phyloP scores from a whole-genome alignment of 2,329 filamentous ascomycete genomes.

The Ophiostoma montium region DNA sequence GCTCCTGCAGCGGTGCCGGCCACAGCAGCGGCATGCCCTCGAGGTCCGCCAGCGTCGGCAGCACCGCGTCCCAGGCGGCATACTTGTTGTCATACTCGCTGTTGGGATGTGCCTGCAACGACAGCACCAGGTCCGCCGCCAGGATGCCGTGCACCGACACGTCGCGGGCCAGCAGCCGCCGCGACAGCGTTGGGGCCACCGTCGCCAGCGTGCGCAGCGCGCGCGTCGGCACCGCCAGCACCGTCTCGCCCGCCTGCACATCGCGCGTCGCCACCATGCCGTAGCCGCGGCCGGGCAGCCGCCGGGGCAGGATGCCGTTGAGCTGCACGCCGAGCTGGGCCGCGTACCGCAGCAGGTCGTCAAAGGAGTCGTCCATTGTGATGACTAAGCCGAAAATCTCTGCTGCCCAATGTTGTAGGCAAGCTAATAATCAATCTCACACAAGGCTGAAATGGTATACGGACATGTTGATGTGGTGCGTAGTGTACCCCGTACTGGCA shows the following conservation, averaged over 20 bases:
- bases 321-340: constrained; percentile 48
- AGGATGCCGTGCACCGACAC: constrained; percentile 57
- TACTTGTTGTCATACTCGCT: constrained; percentile 33
- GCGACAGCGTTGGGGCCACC: constrained; percentile 38
- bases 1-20: constrained; percentile 28
- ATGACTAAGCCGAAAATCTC: no score
- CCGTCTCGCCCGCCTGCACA: constrained; percentile 42
- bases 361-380: constrained; percentile 7
- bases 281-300: constrained; percentile 58
- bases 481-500: neutral
- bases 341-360: constrained; percentile 39
- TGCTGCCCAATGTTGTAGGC: no score
- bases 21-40: constrained; percentile 33
- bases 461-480: no score
- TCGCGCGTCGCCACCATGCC: constrained; percentile 59
- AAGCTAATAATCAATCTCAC: no score
- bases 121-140: constrained; percentile 46
- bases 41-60: constrained; percentile 51
- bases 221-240: constrained; percentile 51
- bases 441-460: no score
- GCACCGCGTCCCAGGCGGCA: constrained; percentile 48
- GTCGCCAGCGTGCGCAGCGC: constrained; percentile 52
- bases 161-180: constrained; percentile 37
- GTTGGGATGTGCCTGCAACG: no score
- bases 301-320: constrained; percentile 50